Base-by-base conservation (phyloP, 2,329 filamentous ascomycete species). In the Beauveria asiatica region DNA sequence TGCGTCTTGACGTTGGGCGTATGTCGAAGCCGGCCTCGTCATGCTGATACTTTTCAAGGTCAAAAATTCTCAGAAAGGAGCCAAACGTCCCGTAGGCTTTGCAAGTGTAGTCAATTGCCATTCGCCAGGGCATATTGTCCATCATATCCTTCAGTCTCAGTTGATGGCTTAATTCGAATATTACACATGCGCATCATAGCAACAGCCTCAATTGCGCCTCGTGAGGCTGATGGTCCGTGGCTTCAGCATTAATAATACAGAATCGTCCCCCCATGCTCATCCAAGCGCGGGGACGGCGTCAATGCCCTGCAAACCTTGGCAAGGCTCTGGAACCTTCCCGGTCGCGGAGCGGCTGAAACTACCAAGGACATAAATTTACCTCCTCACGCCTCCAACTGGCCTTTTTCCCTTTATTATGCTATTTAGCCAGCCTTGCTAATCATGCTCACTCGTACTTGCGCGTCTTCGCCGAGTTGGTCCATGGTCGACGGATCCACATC, bases 261-360 rank as follows among this genome's bases (percentile, higher is more conserved):
- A 9, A 9, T 7, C 13, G 41, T 23, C 42, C 42, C 19, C 30
- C 21, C 39, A 33, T 42, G 11, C 21, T 42, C 21, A 3, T 21
- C 6, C 21, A 19, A 27, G 17, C 55, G 37, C 16, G 37, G 46
- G 30, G 30, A 37, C 19, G 16, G 16, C 19, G 45, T 23, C 19
- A 27, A 30, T 16, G 33, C 16, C 6, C 19, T 41, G 25, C 41
- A 33, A 21, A 25, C 33, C 53, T 37, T 41, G 17, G n/a, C 17
- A 41, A 13, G 54, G 27, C 54, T 57, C 54, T 57, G 54, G 54
- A 57, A 57, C 42, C 54, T 57, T 39, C 30, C 33, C 19, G 52
- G 5, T 19, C 17, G 11, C 25, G 52, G 39, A 49, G 44, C 23
- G 55, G 45, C 46, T 50, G 37, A 50, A 30, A 27, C 37, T 27